phyloP scores from a whole-genome alignment of 2,329 filamentous ascomycete genomes.

The Aquanectria penicillioides region DNA sequence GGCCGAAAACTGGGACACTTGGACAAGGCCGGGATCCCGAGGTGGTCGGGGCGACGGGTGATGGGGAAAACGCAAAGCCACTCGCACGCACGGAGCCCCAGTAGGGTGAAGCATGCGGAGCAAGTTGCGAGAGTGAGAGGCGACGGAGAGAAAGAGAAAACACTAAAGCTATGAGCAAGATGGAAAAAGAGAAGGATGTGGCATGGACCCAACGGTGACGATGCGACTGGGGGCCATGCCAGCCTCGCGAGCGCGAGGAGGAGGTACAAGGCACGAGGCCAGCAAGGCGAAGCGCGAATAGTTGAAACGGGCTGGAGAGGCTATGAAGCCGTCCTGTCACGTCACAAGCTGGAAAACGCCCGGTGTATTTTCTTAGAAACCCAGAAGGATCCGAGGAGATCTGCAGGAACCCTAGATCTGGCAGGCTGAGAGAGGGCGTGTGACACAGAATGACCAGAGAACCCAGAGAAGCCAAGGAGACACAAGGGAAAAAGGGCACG shows the following conservation, averaged over 20 bases:
- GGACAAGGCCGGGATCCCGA: slow-evolving; percentile 8
- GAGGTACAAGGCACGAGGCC: neutral
- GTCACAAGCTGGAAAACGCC: slow-evolving; percentile 11
- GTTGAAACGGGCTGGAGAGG: slow-evolving; percentile 7
- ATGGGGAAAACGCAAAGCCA: slow-evolving; percentile 9
- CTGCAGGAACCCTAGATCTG: slow-evolving; percentile 43
- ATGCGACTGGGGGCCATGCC: neutral
- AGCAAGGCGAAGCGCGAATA: slow-evolving; percentile 3
- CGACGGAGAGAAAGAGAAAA: too few relatives aligned
- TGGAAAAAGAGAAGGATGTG: too few relatives aligned
- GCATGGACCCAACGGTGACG: too few relatives aligned
- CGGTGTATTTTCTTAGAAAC: slow-evolving; percentile 2
- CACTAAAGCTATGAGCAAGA: too few relatives aligned
- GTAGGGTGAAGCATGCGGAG: too few relatives aligned
- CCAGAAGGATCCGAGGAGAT: slow-evolving; percentile 34
- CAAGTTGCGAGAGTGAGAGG: too few relatives aligned
- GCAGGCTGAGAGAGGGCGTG: slow-evolving; percentile 14
- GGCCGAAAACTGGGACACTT: slow-evolving; percentile 1
- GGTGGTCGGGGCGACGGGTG: slow-evolving; percentile 10
- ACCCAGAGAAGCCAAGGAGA: neutral
- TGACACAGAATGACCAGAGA: neutral
- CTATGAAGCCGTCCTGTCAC: slow-evolving; percentile 1
- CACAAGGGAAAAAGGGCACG: neutral
- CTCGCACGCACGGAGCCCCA: too few relatives aligned
- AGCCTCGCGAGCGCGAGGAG: slow-evolving; percentile 1